A percentile compares a stretch with the other conserved stretches of the same genome.
phyloP scores from a whole-genome alignment of 805 yeast species.

The Lipomyces lipofer region DNA sequence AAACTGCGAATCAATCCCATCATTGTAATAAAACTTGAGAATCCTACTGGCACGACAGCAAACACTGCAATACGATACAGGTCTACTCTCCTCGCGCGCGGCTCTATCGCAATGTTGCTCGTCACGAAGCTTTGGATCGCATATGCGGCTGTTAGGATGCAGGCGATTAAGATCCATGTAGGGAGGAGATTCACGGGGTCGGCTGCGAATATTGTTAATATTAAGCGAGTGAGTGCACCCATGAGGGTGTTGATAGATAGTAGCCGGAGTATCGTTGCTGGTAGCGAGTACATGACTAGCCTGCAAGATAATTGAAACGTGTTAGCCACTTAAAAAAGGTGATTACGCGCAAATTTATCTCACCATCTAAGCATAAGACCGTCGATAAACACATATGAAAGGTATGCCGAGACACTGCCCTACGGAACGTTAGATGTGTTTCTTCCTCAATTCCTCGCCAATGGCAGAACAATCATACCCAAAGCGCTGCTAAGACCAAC shows the following conservation, averaged over 20 bases:
- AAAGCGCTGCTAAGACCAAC: slow-evolving; percentile 77
- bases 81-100: slow-evolving; percentile 69
- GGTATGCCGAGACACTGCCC: slow-evolving; percentile 85
- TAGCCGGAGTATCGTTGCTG: slow-evolving; percentile 87
- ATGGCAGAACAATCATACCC: slow-evolving; percentile 40
- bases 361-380: slow-evolving; percentile 84
- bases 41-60: slow-evolving; percentile 97
- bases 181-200: slow-evolving; percentile 74
- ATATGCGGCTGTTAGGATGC: slow-evolving; percentile 70
- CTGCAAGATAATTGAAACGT: slow-evolving; percentile 11
- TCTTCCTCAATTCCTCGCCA: too few relatives aligned
- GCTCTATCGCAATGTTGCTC: slow-evolving; percentile 50
- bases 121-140: slow-evolving; percentile 87
- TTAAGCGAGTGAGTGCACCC: slow-evolving; percentile 66
- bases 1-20: slow-evolving; percentile 64
- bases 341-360: too few relatives aligned
- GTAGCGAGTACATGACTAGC: slow-evolving; percentile 85
- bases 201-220: slow-evolving; percentile 68
- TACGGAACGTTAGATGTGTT: not conserved
- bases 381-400: slow-evolving; percentile 80
- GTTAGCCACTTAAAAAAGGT: not conserved
- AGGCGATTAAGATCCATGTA: slow-evolving; percentile 89
- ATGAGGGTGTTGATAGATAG: slow-evolving; percentile 76
- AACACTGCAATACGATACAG: slow-evolving; percentile 75
- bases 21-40: slow-evolving; percentile 93